These are phyloP conservation scores for Lenwebbia sp. DNA, from an alignment of 345 rosid species.

Conservation along the genomic window DNA sequence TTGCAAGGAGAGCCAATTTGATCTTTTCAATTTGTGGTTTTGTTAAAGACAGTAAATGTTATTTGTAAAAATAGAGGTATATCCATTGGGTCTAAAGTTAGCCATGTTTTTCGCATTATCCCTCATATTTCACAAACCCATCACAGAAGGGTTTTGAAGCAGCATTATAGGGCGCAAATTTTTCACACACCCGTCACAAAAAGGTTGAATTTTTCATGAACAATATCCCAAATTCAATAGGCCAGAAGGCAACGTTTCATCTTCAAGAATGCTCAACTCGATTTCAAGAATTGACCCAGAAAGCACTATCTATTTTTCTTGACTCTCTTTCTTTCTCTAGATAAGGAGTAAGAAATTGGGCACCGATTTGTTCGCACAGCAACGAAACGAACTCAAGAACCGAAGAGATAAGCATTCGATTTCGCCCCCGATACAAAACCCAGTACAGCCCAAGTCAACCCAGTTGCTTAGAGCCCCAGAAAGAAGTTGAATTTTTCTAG, in stretches of 20 bases:
- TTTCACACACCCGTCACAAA: background rate
- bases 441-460: background rate
- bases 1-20: background rate
- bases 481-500: background rate
- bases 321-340: background rate
- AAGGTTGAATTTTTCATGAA: background rate
- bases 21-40: background rate
- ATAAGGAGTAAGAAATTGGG: background rate
- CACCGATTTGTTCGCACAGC: background rate
- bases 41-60: background rate
- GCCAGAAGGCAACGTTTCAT: background rate
- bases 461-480: background rate
- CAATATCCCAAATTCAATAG: background rate
- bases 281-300: background rate
- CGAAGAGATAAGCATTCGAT: background rate
- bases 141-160: background rate
- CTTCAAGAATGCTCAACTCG: background rate
- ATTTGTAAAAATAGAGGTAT: background rate
- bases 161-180: background rate
- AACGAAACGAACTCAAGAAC: background rate
- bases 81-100: background rate
- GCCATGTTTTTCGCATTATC: background rate
- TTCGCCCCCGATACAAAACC: background rate
- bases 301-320: background rate
- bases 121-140: background rate